Base-by-base conservation (phyloP, 352 stramenopile species). In the Globisporangium ultimum region DNA sequence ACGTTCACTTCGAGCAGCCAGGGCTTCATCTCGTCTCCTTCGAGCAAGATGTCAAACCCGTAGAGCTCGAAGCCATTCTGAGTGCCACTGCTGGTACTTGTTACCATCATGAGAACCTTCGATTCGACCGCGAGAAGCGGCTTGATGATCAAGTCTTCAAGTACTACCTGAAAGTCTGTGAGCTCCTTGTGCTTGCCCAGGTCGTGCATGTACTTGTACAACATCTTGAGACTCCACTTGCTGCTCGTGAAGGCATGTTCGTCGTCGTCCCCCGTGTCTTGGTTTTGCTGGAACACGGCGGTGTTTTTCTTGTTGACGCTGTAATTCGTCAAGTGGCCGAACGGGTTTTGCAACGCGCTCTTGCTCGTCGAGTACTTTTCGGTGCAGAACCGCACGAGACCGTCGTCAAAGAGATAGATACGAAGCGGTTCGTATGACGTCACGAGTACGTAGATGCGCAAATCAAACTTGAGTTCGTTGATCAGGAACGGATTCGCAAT, bases 1-100 rank as follows among this genome's bases (percentile, higher is more conserved):
- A 97, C 79, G 55, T 97, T 97, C 21, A 97, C 88, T 57, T 97
- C 90, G 7, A 97, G 70, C n/a, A 97, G 61, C 73, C 86, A 93
- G 7, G 89, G 88, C 45, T 76, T 76, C 61, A 97, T 76, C 6
- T 71, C 61, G 5, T 80, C 71, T 5, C 76, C 71, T 58, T 97
- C 86, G 12, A 97, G 61, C 1, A 97, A 61, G 2, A 97, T 71
- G 53, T 97, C 88, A 64, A 96, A 97, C 0, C 90, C 88, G 48
- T 95, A 97, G 9, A 97, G 65, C 52, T 97, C 89, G 61, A 95
- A 97, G 34, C 81, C 89, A 17, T 76, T 76, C 50, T 60, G 64
- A 9, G 48, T 7, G 10, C 58, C 61, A 38, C 50, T 50, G 18
- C 10, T 66, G 3, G 28, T 52, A 49, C 42, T 65, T 36, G 28